phyloP scores from a whole-genome alignment of 179 eudicot genomes.

The Beta corolliflora region DNA sequence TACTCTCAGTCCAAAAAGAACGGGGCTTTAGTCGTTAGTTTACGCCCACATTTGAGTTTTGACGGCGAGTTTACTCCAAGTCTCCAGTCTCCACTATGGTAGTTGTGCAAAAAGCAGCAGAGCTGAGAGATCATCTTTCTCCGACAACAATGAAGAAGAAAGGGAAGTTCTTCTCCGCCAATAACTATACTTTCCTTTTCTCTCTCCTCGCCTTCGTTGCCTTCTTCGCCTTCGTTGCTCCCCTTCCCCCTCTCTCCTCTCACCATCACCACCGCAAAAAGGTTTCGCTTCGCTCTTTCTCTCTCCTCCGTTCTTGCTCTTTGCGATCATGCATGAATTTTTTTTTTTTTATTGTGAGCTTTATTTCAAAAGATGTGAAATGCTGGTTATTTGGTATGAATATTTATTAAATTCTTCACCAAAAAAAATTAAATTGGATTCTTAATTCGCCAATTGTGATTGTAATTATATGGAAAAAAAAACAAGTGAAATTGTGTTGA shows the following conservation, averaged over 20 bases:
- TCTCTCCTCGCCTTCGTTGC: slow-evolving; percentile 30
- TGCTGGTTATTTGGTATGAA: background rate
- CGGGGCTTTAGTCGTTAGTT: too few relatives aligned
- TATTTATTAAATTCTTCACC: too few relatives aligned
- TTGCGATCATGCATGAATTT: background rate
- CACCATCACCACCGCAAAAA: slow-evolving; percentile 22
- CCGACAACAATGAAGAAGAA: slow-evolving; percentile 12
- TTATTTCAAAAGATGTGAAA: background rate
- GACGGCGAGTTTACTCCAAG: background rate
- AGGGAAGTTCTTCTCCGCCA: background rate
- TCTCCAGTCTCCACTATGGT: too few relatives aligned
- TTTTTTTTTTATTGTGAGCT: background rate
- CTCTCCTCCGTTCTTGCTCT: background rate
- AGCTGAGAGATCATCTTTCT: background rate
- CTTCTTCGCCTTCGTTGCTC: slow-evolving; percentile 25
- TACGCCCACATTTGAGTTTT: background rate
- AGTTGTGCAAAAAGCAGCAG: background rate
- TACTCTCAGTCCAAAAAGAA: too few relatives aligned
- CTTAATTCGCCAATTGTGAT: background rate
- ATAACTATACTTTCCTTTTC: slow-evolving; percentile 18
- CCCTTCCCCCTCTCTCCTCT: slow-evolving; percentile 30
- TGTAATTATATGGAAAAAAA: background rate
- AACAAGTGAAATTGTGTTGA: background rate
- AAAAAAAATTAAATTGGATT: too few relatives aligned
- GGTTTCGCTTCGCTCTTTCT: slow-evolving; percentile 8